phyloP scores from a whole-genome alignment of 1,284 basidiomycete species.

The Singerocomus rubriflavus region DNA sequence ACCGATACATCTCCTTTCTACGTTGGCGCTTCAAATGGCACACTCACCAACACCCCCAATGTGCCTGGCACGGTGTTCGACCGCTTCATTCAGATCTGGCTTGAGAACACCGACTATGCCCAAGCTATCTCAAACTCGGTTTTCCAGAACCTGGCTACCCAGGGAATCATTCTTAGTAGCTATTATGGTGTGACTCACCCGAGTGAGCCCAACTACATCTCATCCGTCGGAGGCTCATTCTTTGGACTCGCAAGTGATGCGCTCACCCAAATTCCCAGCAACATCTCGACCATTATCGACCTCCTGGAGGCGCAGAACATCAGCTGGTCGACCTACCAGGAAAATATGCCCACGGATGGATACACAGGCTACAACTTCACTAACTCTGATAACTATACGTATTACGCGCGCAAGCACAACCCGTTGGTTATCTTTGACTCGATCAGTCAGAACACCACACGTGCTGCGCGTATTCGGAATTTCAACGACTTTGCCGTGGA shows the following conservation, averaged over 20 bases:
- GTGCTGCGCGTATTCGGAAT: conserved; percentile 55
- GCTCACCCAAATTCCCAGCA: conserved; percentile 35
- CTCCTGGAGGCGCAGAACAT: conserved; percentile 59
- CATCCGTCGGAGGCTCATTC: conserved; percentile 54
- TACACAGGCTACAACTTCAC: conserved; percentile 49
- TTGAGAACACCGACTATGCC: conserved; percentile 58
- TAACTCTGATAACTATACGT: conserved; percentile 41
- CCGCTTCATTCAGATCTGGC: conserved; percentile 53
- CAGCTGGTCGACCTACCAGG: conserved; percentile 56
- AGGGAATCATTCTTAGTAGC: conserved; percentile 51
- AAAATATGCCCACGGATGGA: conserved; percentile 59
- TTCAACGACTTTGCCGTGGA: conserved; percentile 62
- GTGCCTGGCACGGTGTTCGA: conserved; percentile 49
- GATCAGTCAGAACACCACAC: conserved; percentile 39
- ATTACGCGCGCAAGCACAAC: conserved; percentile 62
- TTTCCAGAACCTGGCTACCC: conserved; percentile 48
- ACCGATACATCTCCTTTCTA: conserved; percentile 30
- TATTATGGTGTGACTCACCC: conserved; percentile 64
- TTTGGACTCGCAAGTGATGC: conserved; percentile 55
- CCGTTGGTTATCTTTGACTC: conserved; percentile 55
- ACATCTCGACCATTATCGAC: conserved; percentile 60
- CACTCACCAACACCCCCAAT: conserved; percentile 24
- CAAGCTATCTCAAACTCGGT: conserved; percentile 33
- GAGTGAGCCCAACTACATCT: conserved; percentile 62
- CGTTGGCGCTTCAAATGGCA: conserved; percentile 25